Evolutionary conservation across 2,329 filamentous ascomycete species (phyloP).

Genomic region (Trichoderma sp.): DNA sequence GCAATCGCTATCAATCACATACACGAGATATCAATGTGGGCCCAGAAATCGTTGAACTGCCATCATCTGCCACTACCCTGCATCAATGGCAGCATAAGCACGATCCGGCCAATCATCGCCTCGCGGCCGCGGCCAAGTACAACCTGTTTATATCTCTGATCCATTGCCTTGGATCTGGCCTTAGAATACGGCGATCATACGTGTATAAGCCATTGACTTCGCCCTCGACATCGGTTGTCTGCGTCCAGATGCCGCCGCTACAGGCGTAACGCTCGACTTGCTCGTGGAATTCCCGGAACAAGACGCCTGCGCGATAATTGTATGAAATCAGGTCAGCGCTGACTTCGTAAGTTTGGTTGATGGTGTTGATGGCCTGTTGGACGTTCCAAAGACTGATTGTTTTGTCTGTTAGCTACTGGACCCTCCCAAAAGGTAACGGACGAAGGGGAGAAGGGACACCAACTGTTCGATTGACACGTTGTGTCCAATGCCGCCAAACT

Average conservation of each 20-base stretch:
- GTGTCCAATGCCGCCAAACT: conserved; percentile 67
- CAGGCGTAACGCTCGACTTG: conserved; percentile 60
- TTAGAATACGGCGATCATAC: conserved; percentile 60
- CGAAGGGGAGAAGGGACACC: conserved; percentile 25
- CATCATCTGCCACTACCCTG: neutral
- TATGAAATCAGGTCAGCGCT: conserved; percentile 55
- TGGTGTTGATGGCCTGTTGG: conserved; percentile 52
- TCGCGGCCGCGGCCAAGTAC: conserved; percentile 50
- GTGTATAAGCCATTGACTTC: conserved; percentile 71
- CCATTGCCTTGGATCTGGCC: conserved; percentile 58
- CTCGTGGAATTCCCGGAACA: conserved; percentile 60
- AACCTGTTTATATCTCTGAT: conserved; percentile 55
- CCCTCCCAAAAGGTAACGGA: neutral
- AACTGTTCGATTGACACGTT: conserved; percentile 61
- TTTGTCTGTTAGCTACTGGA: neutral
- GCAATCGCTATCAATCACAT: neutral
- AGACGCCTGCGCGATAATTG: conserved; percentile 61
- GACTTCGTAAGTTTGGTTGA: conserved; percentile 67
- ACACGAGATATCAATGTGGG: neutral
- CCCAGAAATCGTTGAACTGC: neutral
- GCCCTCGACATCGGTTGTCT: conserved; percentile 71
- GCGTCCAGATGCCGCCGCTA: conserved; percentile 67
- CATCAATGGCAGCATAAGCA: neutral
- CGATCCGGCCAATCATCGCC: conserved; percentile 3
- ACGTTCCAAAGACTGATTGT: conserved; percentile 61